Conservation (phyloP, 2,329 filamentous ascomycete genomes). For the Phaeophleospora eucalypticola region DNA sequence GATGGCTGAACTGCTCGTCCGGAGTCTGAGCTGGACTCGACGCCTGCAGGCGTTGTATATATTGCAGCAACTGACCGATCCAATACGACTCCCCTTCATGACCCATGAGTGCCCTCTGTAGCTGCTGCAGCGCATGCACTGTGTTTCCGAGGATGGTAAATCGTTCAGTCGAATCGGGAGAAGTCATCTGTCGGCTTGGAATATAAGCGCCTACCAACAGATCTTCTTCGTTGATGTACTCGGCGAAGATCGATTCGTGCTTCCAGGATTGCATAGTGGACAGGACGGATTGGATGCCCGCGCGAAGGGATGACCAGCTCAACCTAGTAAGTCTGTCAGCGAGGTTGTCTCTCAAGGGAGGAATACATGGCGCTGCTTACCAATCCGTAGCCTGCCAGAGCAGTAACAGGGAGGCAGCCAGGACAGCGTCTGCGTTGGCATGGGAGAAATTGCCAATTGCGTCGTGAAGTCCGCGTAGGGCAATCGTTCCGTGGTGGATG, state of each 20-base stretch:
- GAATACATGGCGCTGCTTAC: conserved; percentile 52
- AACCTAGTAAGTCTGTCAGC: conserved; percentile 53
- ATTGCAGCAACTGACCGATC: conserved; percentile 46
- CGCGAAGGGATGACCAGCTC: conserved; percentile 88
- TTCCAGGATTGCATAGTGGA: conserved; percentile 86
- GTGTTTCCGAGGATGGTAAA: conserved; percentile 36
- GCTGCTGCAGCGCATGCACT: conserved; percentile 39
- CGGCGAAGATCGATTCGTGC: conserved; percentile 78
- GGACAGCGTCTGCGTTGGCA: conserved; percentile 82
- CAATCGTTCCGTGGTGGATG: conserved; percentile 81
- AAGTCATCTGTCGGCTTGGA: conserved; percentile 13
- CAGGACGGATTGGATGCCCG: conserved; percentile 85
- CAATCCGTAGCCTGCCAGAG: conserved; percentile 97
- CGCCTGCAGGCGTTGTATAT: conserved; percentile 43
- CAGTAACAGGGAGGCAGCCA: conserved; percentile 85
- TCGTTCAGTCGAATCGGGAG: conserved; percentile 22
- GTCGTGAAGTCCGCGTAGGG: conserved; percentile 81
- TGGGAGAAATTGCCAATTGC: conserved; percentile 81
- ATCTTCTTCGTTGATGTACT: conserved; percentile 74
- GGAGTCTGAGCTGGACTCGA: conserved; percentile 48
- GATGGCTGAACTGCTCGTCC: conserved; percentile 81
- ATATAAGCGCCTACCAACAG: conserved; percentile 22
- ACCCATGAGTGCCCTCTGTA: conserved; percentile 41
- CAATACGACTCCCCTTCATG: conserved; percentile 47
- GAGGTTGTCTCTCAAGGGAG: not conserved